Evolutionary conservation across 2,329 filamentous ascomycete species (phyloP).

Genomic region (Lasiodiplodia sp.): DNA sequence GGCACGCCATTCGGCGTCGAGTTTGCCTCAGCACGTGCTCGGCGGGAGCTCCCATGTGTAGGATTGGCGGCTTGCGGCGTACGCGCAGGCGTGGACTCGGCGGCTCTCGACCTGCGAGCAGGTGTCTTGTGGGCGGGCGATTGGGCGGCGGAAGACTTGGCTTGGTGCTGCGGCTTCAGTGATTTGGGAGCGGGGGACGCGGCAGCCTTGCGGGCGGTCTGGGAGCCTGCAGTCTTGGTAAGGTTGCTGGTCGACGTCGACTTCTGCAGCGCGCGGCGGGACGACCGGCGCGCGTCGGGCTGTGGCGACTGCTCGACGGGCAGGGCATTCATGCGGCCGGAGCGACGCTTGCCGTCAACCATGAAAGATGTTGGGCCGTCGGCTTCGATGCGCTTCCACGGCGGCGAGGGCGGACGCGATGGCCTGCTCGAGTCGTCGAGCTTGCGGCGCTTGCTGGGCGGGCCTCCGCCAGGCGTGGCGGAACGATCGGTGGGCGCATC

Average conservation of each 20-base stretch:
- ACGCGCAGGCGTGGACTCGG: constrained; percentile 10
- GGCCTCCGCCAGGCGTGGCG: constrained; percentile 33
- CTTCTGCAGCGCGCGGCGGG: constrained; percentile 25
- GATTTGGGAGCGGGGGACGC: constrained; percentile 3
- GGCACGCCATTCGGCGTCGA: constrained; percentile 23
- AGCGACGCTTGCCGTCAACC: constrained; percentile 67
- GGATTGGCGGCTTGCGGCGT: neutral
- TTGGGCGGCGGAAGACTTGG: constrained; percentile 18
- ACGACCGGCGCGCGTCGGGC: constrained; percentile 47
- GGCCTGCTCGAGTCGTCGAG: constrained; percentile 47
- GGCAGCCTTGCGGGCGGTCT: constrained; percentile 20
- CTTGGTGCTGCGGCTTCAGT: constrained; percentile 7
- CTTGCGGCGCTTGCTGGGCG: constrained; percentile 69
- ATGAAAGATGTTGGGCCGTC: constrained; percentile 89
- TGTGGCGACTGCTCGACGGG: constrained; percentile 57
- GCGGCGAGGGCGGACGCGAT: constrained; percentile 73
- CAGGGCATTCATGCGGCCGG: constrained; percentile 62
- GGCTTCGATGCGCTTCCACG: constrained; percentile 87
- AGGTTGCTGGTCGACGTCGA: constrained; percentile 20
- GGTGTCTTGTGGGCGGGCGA: constrained; percentile 15
- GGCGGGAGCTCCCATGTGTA: constrained; percentile 11
- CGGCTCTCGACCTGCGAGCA: constrained; percentile 6
- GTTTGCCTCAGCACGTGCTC: constrained; percentile 3
- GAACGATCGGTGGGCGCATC: constrained; percentile 11
- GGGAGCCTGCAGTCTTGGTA: constrained; percentile 16